Evolutionary conservation across 176 grass and related monocot species (phyloP).

Genomic region (Aegilops umbellulata): DNA sequence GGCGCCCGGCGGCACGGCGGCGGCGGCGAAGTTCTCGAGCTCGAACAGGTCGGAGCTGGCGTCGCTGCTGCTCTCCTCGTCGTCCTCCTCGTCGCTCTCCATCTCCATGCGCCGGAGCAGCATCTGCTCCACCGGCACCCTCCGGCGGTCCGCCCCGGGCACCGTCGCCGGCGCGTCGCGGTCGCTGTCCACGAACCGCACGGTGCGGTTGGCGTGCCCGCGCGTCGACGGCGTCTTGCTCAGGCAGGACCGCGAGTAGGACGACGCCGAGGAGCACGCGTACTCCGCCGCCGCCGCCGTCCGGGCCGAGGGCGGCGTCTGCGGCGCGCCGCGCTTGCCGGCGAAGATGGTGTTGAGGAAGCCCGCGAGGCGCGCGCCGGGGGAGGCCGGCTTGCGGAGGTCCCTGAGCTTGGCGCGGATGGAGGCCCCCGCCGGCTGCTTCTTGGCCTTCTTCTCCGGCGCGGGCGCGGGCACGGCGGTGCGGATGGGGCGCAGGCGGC

Average conservation of each 20-base stretch:
- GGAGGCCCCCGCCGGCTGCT: constrained; percentile 42
- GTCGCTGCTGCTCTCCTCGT: constrained; percentile 80
- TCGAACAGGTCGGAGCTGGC: constrained; percentile 99
- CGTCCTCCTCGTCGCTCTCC: constrained; percentile 75
- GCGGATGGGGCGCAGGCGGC: constrained; percentile 45
- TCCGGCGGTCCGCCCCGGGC: constrained; percentile 15
- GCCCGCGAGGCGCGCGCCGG: constrained; percentile 67
- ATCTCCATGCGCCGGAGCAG: constrained; percentile 52
- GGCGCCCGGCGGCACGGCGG: constrained; percentile 14
- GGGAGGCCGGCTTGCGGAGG: constrained; percentile 77
- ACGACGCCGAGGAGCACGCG: constrained; percentile 77
- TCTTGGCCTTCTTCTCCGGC: constrained; percentile 61
- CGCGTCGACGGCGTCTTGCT: constrained; percentile 89
- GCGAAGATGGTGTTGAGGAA: constrained; percentile 88
- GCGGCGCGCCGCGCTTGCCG: constrained; percentile 33
- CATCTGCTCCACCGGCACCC: constrained; percentile 51
- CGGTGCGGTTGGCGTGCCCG: constrained; percentile 54
- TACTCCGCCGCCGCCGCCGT: constrained; percentile 28
- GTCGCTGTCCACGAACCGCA: constrained; percentile 70
- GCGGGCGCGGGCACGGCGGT: constrained; percentile 7
- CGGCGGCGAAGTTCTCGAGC: constrained; percentile 67
- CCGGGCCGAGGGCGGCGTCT: not conserved
- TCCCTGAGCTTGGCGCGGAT: constrained; percentile 77
- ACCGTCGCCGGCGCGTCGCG: constrained; percentile 22
- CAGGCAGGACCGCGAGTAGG: constrained; percentile 82